Evolutionary conservation across 1,284 basidiomycete genomes (phyloP).

Genomic region (Microbotryum lychnidis-dioicae): DNA sequence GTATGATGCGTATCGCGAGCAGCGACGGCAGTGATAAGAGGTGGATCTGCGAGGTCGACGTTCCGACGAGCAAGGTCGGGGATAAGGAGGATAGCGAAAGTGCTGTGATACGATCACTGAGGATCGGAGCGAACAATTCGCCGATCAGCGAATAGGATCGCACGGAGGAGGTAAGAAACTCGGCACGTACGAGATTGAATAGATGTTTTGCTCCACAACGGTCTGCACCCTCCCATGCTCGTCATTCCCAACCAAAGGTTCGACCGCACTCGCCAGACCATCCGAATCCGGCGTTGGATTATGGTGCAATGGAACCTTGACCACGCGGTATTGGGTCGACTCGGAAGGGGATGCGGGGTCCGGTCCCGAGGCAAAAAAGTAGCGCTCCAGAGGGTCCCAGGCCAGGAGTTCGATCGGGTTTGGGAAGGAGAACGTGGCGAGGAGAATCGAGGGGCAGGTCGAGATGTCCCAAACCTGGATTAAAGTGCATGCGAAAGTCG

Average conservation of each 20-base stretch:
- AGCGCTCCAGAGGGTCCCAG: constrained; percentile 75
- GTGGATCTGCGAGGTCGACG: constrained; percentile 55
- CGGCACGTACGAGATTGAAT: constrained; percentile 50
- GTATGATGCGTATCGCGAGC: constrained; percentile 72
- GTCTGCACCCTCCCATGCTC: constrained; percentile 52
- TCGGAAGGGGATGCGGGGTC: constrained; percentile 39
- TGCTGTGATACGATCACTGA: constrained; percentile 52
- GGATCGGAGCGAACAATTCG: background rate
- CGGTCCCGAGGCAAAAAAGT: constrained; percentile 65
- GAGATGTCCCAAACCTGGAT: constrained; percentile 30
- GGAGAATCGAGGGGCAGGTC: constrained; percentile 18
- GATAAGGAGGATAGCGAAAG: constrained; percentile 66
- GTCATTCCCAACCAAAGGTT: constrained; percentile 70
- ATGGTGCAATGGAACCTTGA: constrained; percentile 29
- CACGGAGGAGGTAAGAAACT: too few species aligned
- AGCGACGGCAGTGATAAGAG: constrained; percentile 82
- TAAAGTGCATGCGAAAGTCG: too few species aligned
- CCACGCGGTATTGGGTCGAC: constrained; percentile 44
- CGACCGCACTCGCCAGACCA: constrained; percentile 36
- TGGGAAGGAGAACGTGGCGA: constrained; percentile 34
- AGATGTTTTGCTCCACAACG: constrained; percentile 51
- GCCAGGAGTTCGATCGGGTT: constrained; percentile 58
- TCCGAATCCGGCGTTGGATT: constrained; percentile 21
- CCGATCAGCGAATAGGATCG: too few species aligned
- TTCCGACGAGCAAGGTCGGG: constrained; percentile 47